Conservation (phyloP, 306 rosid genomes). For the Erythrophleum fordii region DNA sequence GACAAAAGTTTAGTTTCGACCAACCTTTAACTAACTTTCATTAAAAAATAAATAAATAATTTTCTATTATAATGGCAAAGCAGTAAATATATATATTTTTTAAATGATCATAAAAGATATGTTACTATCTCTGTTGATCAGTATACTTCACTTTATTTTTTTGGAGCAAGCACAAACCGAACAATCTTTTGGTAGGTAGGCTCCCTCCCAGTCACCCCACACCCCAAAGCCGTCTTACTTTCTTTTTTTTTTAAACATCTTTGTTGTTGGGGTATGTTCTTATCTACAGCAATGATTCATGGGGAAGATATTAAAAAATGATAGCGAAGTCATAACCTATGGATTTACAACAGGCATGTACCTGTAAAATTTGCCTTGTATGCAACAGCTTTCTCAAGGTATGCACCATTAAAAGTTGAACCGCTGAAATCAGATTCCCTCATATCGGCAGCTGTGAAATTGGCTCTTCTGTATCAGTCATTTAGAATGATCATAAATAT, state of each 20-base stretch:
- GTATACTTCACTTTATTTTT: neutral
- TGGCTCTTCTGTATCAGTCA: slow-evolving; percentile 85
- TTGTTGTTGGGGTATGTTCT: neutral
- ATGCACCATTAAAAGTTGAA: slow-evolving; percentile 95
- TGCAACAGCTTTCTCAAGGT: slow-evolving; percentile 96
- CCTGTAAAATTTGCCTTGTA: slow-evolving; percentile 91
- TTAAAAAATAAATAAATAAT: too few species aligned
- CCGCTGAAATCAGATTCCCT: slow-evolving; percentile 96
- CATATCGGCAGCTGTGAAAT: slow-evolving; percentile 98
- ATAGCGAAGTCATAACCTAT: neutral
- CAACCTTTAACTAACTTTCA: too few species aligned
- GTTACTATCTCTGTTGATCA: neutral
- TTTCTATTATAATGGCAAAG: neutral
- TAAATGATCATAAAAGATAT: neutral
- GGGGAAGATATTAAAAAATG: neutral
- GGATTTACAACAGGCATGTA: slow-evolving; percentile 37
- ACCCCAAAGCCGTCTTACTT: neutral
- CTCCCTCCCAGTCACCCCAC: neutral
- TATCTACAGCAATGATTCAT: neutral
- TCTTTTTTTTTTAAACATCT: neutral
- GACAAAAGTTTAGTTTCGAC: neutral
- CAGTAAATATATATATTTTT: neutral
- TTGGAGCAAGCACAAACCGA: neutral
- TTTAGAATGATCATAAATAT: slow-evolving; percentile 43
- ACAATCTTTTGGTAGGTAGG: neutral